Conservation (phyloP, 169 alveolate species). For the Plasmodium malariae region DNA sequence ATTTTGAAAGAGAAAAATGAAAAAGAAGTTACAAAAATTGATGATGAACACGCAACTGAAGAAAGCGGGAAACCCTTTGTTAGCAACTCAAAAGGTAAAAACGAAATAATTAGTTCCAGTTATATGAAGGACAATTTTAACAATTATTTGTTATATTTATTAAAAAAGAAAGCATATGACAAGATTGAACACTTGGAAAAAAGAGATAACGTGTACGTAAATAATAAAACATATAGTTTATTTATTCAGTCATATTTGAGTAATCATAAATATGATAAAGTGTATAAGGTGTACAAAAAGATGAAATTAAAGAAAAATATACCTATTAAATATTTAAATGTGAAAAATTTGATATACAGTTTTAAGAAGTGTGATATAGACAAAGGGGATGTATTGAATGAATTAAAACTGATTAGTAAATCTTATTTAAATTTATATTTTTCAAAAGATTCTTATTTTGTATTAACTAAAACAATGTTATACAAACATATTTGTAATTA, state of each 20-base stretch:
- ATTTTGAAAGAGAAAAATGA: conserved; percentile 21
- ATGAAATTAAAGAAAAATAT: conserved; percentile 65
- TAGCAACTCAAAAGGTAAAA: conserved; percentile 2
- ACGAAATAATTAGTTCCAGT: conserved; percentile 21
- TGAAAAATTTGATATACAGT: conserved; percentile 67
- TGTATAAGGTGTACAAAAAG: conserved; percentile 61
- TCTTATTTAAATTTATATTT: conserved; percentile 69
- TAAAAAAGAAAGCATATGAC: conserved; percentile 68
- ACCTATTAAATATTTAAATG: conserved; percentile 67
- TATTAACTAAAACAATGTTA: conserved; percentile 70
- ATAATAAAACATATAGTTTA: conserved; percentile 73
- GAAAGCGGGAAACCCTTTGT: not conserved
- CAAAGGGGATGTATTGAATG: conserved; percentile 75
- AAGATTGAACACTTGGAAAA: conserved; percentile 68
- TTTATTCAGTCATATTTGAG: conserved; percentile 61
- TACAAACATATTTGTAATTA: conserved; percentile 73
- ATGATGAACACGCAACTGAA: conserved; percentile 2
- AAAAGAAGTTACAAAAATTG: conserved; percentile 6
- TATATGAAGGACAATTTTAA: conserved; percentile 50
- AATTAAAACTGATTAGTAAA: conserved; percentile 47
- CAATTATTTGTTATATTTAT: conserved; percentile 18
- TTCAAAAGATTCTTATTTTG: conserved; percentile 71
- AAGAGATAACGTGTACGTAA: conserved; percentile 68
- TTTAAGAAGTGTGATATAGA: conserved; percentile 71
- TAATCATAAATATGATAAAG: conserved; percentile 72